Evolutionary conservation across 805 yeast species (phyloP), one percentile per base, ranked within the genome.

Genomic region (Starmerella scarabaei): DNA sequence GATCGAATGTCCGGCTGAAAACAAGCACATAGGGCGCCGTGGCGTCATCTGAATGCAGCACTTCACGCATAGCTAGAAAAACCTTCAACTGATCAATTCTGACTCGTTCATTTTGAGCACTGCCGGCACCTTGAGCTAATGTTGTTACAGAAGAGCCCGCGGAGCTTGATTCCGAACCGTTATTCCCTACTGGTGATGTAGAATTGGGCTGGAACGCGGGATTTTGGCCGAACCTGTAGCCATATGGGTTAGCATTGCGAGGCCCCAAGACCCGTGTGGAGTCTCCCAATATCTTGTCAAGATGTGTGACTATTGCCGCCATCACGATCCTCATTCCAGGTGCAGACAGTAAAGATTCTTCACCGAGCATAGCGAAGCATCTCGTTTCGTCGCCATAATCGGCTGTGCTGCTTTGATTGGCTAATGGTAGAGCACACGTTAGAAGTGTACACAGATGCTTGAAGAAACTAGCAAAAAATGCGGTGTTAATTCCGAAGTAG

Each of bases 401-500:
- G 24, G 50, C 53, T 21, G 36, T 37, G 21, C 30, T 36, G 3
- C 19, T 18, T 9, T 39, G 37, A 27, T 38, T 35, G 21, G 42
- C 51, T 1, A 38, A 41, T 1, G 58, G 58, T 4, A 54, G 43
- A 9, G 39, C 17, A n/a, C 36, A 39, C 8, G 64, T 49, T 11
- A 59, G 53, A 14, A 64, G 48, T 11, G 54, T 36, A 40, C 63
- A 64, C 38, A 59, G 56, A 46, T 65, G 69, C 48, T 62, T 64
- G 32, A 65, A 44, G 41, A 64, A 64, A n/a, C 68, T 56, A 23
- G 58, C 53, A 40, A 64, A 64, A 12, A 65, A 53, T 30, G 57
- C 59, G 17, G 64, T 52, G 47, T 60, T 57, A 5, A 56, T 51
- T 6, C 50, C 50, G 61, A 43, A 64, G 19, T 58, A 50, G 4